phyloP scores from a whole-genome alignment of 305 asterid genomes.

The Solanum hybrid region DNA sequence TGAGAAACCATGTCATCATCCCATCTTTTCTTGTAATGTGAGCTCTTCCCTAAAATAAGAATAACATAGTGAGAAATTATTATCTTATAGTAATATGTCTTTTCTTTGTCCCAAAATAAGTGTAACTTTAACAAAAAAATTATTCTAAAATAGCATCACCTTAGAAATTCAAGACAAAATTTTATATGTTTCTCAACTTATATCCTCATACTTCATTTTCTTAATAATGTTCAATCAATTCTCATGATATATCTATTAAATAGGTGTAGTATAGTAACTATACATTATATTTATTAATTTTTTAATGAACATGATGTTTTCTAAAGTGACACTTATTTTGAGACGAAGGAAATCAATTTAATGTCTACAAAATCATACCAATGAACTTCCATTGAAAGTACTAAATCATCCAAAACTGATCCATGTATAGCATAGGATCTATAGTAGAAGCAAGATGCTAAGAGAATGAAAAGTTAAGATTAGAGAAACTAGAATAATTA shows the following conservation, averaged over 20 bases:
- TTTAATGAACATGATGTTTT: neutral
- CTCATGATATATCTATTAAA: neutral
- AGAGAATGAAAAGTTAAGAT: too few species aligned
- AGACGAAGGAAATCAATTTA: neutral
- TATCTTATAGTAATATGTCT: neutral
- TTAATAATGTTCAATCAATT: too few species aligned
- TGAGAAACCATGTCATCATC: conserved; percentile 82
- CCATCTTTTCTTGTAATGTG: conserved; percentile 61
- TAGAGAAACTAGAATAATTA: too few species aligned
- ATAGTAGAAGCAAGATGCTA: too few species aligned
- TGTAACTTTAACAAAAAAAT: neutral
- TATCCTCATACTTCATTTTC: neutral
- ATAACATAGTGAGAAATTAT: conserved; percentile 1
- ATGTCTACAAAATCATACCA: conserved; percentile 34
- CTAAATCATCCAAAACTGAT: conserved; percentile 75
- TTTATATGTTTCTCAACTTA: neutral
- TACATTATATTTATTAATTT: neutral
- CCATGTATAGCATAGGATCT: conserved; percentile 85
- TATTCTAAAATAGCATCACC: rapidly evolving
- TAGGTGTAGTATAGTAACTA: neutral
- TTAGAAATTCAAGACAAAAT: neutral
- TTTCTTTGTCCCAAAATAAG: neutral
- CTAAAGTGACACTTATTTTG: neutral
- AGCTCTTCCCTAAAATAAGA: conserved; percentile 42
- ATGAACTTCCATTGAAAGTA: conserved; percentile 57